phyloP scores from a whole-genome alignment of 2,329 filamentous ascomycete genomes.

The Beauveria australis region DNA sequence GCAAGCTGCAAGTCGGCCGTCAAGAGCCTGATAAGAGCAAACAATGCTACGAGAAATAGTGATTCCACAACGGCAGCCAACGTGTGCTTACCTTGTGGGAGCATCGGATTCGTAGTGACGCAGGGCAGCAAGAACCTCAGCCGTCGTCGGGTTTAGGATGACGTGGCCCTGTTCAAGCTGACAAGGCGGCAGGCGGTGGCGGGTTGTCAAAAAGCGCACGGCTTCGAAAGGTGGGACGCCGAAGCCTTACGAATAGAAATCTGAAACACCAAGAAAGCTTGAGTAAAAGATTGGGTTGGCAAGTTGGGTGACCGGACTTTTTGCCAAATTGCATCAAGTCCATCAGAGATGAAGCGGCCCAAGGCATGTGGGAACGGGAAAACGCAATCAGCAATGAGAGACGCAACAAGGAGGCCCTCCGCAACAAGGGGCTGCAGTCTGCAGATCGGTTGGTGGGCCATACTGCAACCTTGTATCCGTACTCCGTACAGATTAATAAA shows the following conservation, averaged over 20 bases:
- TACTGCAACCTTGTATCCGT: neutral
- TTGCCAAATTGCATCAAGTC: neutral
- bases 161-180: slow-evolving; percentile 2
- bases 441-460: neutral
- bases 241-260: neutral
- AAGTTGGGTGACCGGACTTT: neutral
- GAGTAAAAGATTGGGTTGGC: neutral
- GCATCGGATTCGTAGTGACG: neutral
- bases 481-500: too few species aligned
- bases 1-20: neutral
- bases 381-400: neutral
- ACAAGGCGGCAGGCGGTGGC: neutral
- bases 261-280: neutral
- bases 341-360: neutral
- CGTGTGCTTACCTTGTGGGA: neutral
- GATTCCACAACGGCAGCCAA: neutral
- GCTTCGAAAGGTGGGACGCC: neutral
- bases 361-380: neutral
- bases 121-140: neutral
- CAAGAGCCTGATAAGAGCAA: neutral
- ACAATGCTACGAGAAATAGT: neutral
- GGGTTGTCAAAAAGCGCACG: neutral
- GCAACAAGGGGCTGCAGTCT: neutral
- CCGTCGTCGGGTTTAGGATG: slow-evolving; percentile 1
- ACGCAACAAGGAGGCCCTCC: neutral